Base-by-base conservation (phyloP, 2,329 filamentous ascomycete species). In the Pestalotiopsis fici region DNA sequence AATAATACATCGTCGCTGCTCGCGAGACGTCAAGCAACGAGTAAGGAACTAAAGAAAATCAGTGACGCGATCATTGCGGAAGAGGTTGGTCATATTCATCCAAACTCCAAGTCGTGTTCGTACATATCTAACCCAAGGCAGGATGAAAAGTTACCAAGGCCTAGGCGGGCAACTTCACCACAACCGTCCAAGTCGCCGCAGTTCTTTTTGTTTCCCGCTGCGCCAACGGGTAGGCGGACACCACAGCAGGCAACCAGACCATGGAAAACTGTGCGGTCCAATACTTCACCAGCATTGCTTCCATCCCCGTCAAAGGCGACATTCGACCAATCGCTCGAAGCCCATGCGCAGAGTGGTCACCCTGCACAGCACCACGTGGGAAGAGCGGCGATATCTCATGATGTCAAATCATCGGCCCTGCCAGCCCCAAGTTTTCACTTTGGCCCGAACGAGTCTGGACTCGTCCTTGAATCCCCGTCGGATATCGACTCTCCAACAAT, bases 21-120 rank as follows among this genome's bases (percentile, higher is more conserved):
- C 28, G 84, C 83, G 27, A 84, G 88, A 67, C 83, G 88, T 55
- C 88, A 91, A 71, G 87, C 87, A 7, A 88, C 86, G 0, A 75
- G 90, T 13, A 84, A 88, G 65, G 87, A 84, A 67, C 78, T 92
- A 1, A 87, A 85, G 70, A 84, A 83, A 23, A 84, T 87, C 50
- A 85, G 85, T 64, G 83, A 85, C 67, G 79, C 80, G 63, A 72
- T 81, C 59, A 73, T 72, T 66, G 74, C 78, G 69, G 80, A 83
- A 70, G 76, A 80, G 67, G 81, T 82, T 59, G 66, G 75, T 71
- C 9, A 28, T 57, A 15, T 35, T 55, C 23, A 3, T 50, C 50
- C 3, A 56, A 43, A 13, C 15, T 23, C 27, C 9, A 50, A n/a
- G 31, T 15, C 37, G 18, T n/a, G 59, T 43, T 47, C 18, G 5